These are phyloP conservation scores for Cyclotella baltica DNA, from an alignment of 108 stramenopile species.

Conservation along the genomic window DNA sequence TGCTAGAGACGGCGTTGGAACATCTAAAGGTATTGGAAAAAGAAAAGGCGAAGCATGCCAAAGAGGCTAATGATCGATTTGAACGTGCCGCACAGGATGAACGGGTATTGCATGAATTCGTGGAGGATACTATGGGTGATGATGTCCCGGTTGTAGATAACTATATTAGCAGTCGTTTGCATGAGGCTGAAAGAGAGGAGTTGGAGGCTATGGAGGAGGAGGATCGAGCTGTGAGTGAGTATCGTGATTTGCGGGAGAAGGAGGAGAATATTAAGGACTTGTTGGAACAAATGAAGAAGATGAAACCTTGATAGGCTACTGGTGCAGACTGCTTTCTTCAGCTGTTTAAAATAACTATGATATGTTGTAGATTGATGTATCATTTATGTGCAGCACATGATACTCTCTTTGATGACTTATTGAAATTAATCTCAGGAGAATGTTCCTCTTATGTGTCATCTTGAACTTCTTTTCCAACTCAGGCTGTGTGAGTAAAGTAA, in stretches of 20 bases:
- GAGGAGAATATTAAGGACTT: conserved; percentile 3
- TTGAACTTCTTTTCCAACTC: too few relatives aligned
- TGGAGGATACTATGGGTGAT: conserved; percentile 1
- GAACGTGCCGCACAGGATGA: conserved; percentile 1
- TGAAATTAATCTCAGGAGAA: too few relatives aligned
- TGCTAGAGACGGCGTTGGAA: conserved; percentile 5
- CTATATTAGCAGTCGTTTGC: conserved; percentile 2
- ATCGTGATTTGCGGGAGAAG: neutral
- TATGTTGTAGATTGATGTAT: too few relatives aligned
- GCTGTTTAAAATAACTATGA: too few relatives aligned
- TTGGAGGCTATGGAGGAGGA: conserved; percentile 1
- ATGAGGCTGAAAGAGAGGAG: conserved; percentile 4
- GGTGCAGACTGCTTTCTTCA: too few relatives aligned
- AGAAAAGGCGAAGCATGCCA: conserved; percentile 6
- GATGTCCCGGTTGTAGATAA: conserved; percentile 4
- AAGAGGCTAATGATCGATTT: neutral
- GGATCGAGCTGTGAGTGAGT: neutral
- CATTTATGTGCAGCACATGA: too few relatives aligned
- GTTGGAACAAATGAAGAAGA: neutral
- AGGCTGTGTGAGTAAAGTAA: too few relatives aligned
- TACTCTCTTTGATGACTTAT: too few relatives aligned
- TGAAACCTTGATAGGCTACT: too few relatives aligned
- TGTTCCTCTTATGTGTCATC: too few relatives aligned
- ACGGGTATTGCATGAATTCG: neutral
- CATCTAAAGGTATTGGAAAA: neutral